Evolutionary conservation across 768 basidiomycete genomes (phyloP).

Genomic region (Tricholoma bakamatsutake): DNA sequence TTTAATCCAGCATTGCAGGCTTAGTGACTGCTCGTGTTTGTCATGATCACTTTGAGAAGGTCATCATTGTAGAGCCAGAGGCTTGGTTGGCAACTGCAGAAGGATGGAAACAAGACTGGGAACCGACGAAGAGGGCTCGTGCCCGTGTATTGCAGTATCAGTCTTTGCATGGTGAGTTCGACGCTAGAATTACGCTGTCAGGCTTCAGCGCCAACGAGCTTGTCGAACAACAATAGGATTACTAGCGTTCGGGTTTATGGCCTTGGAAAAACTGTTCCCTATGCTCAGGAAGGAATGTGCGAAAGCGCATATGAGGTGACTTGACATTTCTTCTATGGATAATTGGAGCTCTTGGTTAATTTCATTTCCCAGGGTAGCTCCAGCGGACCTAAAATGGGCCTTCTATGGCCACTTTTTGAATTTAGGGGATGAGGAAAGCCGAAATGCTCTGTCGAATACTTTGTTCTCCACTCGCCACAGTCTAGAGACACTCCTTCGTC

Average conservation of each 20-base stretch:
- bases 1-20: constrained; percentile 22
- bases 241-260: neutral
- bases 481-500: constrained; percentile 24
- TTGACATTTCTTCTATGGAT: neutral
- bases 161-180: constrained; percentile 13
- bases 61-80: constrained; percentile 28
- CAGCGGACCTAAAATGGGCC: constrained; percentile 12
- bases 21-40: constrained; percentile 25
- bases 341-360: too few relatives aligned
- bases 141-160: constrained; percentile 22
- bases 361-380: constrained; percentile 9
- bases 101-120: constrained; percentile 14
- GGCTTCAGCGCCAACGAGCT: neutral
- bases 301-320: neutral
- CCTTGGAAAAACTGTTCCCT: neutral
- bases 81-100: constrained; percentile 18
- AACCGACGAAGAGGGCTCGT: constrained; percentile 10
- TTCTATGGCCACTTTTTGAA: constrained; percentile 8
- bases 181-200: neutral
- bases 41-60: constrained; percentile 25
- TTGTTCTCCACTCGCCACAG: constrained; percentile 17
- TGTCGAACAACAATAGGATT: neutral
- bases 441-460: constrained; percentile 10
- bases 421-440: constrained; percentile 9
- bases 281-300: neutral